A percentile compares a stretch with the other conserved stretches of the same genome.
Evolutionary conservation across 257 asterid species (phyloP).

Genomic region (Buddleja alternifolia): DNA sequence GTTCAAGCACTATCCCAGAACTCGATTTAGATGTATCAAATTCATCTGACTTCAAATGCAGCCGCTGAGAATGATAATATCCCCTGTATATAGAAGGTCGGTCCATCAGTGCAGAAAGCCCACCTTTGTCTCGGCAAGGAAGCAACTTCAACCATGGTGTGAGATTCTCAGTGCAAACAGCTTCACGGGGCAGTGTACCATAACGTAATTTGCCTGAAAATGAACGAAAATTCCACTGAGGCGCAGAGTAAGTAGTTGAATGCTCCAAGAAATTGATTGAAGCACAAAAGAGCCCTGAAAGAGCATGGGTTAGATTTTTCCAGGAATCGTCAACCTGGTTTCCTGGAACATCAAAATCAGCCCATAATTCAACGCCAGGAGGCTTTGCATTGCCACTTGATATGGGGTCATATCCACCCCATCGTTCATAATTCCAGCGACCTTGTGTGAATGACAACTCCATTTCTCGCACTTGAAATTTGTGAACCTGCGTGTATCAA

Average conservation of each 20-base stretch:
- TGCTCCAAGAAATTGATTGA: constrained; percentile 95
- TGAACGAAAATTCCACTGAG: constrained; percentile 74
- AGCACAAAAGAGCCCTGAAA: constrained; percentile 98
- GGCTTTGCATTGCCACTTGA: constrained; percentile 88
- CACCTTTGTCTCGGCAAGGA: constrained; percentile 97
- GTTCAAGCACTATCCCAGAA: constrained; percentile 78
- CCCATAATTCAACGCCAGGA: constrained; percentile 99
- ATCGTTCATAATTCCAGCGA: constrained; percentile 90
- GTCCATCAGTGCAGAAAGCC: constrained; percentile 88
- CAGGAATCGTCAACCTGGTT: constrained; percentile 79
- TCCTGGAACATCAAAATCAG: constrained; percentile 85
- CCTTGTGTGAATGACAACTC: constrained; percentile 98
- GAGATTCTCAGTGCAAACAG: constrained; percentile 98
- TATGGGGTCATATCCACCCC: constrained; percentile 96
- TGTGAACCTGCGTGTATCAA: constrained; percentile 65
- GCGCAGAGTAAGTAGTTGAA: constrained; percentile 79
- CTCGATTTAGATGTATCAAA: constrained; percentile 44
- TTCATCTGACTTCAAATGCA: constrained; percentile 76
- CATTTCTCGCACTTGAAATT: constrained; percentile 83
- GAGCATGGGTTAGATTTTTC: constrained; percentile 94
- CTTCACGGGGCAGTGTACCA: constrained; percentile 98
- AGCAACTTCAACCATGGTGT: constrained; percentile 99
- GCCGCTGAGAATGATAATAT: constrained; percentile 85
- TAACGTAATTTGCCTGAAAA: constrained; percentile 68
- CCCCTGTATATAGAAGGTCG: constrained; percentile 87